Base-by-base conservation (phyloP, 805 yeast genomes). In the Ogataea nitratoaversa region DNA sequence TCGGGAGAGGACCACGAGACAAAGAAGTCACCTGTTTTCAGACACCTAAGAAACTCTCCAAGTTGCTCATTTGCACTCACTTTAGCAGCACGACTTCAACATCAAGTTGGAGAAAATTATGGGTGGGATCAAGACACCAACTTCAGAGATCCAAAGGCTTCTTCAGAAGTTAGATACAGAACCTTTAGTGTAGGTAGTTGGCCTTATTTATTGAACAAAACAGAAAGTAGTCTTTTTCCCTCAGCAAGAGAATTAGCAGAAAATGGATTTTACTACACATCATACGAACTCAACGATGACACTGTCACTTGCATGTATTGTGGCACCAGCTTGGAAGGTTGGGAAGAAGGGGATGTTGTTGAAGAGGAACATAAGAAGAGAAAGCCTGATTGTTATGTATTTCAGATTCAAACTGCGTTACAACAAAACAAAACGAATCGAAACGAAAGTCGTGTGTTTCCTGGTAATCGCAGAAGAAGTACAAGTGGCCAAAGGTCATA, bases 321-420 rank as follows among this genome's bases (percentile, higher is more conserved):
- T 59, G 76, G 74, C 9, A 63, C 73, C 16, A 72, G 82, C 0
- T 61, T 76, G 13, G 84, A 83, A 38, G 89, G 88, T 3, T 85
- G 95, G 95, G 84, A 75, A 42, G 55, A 60, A 1, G 69, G 65
- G 2, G 93, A 86, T 59, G 78, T 74, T 42, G 91, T 90, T 0
- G 43, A 70, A 8, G 65, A 49, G 13, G 88, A 79, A 47, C 93
- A 84, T 53, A 46, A 53, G n/a, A 58, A 62, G 38, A 55, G 74
- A 36, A 58, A 63, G 18, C 67, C 66, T 2, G 52, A 64, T 20
- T 70, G 83, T 56, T 61, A 65, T 46, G 60, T 69, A 29, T 70
- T 71, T 40, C 46, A 54, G 5, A 41, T 36, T 27, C 37, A 34
- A 9, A 22, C 36, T 14, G 16, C 31, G 16, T 3, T 17, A 13